Base-by-base conservation (phyloP, 129 eudicot species). In the Gnaphalium uliginosum region DNA sequence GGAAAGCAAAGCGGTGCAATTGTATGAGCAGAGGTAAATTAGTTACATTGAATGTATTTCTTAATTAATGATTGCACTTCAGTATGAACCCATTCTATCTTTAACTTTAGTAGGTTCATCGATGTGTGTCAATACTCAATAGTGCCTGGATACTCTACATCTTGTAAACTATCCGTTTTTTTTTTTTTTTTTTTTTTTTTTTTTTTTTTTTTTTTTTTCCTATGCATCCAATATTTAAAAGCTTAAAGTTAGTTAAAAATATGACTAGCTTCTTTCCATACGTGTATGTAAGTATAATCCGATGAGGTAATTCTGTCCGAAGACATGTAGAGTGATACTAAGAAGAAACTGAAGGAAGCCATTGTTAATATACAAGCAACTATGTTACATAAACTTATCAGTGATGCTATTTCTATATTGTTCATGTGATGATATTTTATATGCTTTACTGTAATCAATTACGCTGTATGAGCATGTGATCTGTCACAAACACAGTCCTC, bases 11-110 rank as follows among this genome's bases (percentile, higher is more conserved):
- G 73, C 77, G 58, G 59, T 73, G 78, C 90, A 91, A 65, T 73
- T 83, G 51, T 79, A 80, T 81, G 82, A 87, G 63, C 93, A 90
- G 43, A 91, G 97, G 98, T 89, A 80, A 76, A 66, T 71, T 30
- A 70, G 37, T 69, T 59, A 46, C 43, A 58, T 41, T 69, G 18
- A 46, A 32, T 37, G 9, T 14, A 33, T 33, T 56, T 48, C 54
- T 66, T 51, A 32, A 11, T 35, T 13, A 9, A 32, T 67, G 46
- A 60, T 24, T 27, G 19, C 60, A 56, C 48, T 39, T 10, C 3
- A 39, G 48, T 39, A 8, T 39, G 48, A 39, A 39, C 48, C 48
- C 2, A 39, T 2, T 39, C 13, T 9, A 33, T 33, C 7, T 33
- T 33, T 33, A 4, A 33, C 37, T 33, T 33, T 33, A 33, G 5